A percentile compares a stretch with the other conserved stretches of the same genome.
These are phyloP conservation scores for Paralagenidium karlingii DNA, from an alignment of 352 stramenopile genomes.

Conservation along the genomic window DNA sequence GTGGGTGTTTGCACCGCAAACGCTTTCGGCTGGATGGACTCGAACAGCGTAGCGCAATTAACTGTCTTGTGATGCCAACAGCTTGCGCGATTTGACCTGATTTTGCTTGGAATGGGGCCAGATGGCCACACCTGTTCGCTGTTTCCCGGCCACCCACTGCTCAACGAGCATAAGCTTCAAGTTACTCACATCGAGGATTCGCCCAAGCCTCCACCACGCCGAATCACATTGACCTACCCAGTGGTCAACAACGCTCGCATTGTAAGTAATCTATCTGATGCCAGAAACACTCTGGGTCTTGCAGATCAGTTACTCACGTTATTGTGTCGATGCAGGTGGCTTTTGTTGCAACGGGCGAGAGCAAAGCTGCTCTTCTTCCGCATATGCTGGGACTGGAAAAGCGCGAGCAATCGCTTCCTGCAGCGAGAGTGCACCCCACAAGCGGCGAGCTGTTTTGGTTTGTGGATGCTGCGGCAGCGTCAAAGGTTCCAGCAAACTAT, in stretches of 20 bases:
- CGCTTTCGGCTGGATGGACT: too few relatives aligned
- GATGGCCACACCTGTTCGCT: slow-evolving; percentile 98
- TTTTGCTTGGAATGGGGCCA: slow-evolving; percentile 95
- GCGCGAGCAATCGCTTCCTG: slow-evolving; percentile 46
- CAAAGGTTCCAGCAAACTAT: slow-evolving; percentile 32
- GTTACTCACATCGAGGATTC: slow-evolving; percentile 95
- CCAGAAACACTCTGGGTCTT: not conserved
- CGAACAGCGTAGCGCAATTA: too few relatives aligned
- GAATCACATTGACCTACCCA: slow-evolving; percentile 96
- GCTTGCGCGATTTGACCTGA: slow-evolving; percentile 88
- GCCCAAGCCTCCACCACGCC: slow-evolving; percentile 92
- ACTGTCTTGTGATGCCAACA: too few relatives aligned
- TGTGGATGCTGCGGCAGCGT: slow-evolving; percentile 64
- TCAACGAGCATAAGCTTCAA: slow-evolving; percentile 74
- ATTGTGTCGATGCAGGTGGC: slow-evolving; percentile 37
- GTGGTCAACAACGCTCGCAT: slow-evolving; percentile 87
- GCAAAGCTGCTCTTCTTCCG: slow-evolving; percentile 82
- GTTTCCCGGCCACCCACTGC: slow-evolving; percentile 90
- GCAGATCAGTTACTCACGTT: not conserved
- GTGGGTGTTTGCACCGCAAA: too few relatives aligned
- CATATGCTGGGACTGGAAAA: slow-evolving; percentile 60
- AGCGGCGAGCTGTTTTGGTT: slow-evolving; percentile 76
- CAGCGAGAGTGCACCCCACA: slow-evolving; percentile 52
- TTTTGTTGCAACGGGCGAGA: slow-evolving; percentile 82
- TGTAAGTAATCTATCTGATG: slow-evolving; percentile 17